Conservation (phyloP, 2,329 filamentous ascomycete genomes). For the Lasiodiplodia theobromae region DNA sequence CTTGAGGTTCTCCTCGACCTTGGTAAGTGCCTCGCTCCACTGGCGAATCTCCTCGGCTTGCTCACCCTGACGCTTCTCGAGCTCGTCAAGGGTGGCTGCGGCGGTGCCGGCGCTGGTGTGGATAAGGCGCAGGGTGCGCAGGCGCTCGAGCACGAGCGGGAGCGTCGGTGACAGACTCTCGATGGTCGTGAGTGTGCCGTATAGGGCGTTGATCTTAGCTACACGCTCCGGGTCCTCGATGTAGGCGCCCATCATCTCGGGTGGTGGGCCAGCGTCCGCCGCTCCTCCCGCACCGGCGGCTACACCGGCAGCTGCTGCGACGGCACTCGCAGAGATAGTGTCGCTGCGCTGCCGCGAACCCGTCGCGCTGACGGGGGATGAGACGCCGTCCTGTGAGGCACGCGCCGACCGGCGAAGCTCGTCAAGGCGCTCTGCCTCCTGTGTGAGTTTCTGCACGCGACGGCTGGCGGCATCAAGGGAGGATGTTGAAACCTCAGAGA, state of each 20-base stretch:
- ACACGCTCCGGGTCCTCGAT: slow-evolving; percentile 72
- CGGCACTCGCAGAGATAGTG: background rate
- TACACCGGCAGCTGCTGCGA: slow-evolving; percentile 46
- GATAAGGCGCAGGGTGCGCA: slow-evolving; percentile 82
- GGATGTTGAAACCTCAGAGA: slow-evolving; percentile 75
- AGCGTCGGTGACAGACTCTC: slow-evolving; percentile 85
- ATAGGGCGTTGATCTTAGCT: slow-evolving; percentile 89
- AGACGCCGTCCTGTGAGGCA: slow-evolving; percentile 16
- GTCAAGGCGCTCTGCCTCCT: slow-evolving; percentile 76
- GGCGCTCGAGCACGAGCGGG: slow-evolving; percentile 81
- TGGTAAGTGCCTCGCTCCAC: slow-evolving; percentile 82
- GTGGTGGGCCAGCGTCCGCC: slow-evolving; percentile 40
- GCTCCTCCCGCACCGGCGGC: slow-evolving; percentile 49
- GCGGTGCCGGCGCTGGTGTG: slow-evolving; percentile 88
- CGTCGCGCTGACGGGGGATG: slow-evolving; percentile 5
- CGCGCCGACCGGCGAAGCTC: slow-evolving; percentile 52
- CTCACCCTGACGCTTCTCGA: slow-evolving; percentile 81
- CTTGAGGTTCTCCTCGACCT: slow-evolving; percentile 77
- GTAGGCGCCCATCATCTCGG: slow-evolving; percentile 28
- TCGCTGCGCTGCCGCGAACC: slow-evolving; percentile 18
- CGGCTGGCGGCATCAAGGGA: slow-evolving; percentile 76
- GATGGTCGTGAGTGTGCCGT: slow-evolving; percentile 86
- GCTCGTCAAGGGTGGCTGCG: slow-evolving; percentile 74
- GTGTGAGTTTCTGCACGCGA: slow-evolving; percentile 71
- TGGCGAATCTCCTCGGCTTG: slow-evolving; percentile 84